Evolutionary conservation across 1,284 basidiomycete species (phyloP).

Genomic region (Austroboletus novae-zelandiae): DNA sequence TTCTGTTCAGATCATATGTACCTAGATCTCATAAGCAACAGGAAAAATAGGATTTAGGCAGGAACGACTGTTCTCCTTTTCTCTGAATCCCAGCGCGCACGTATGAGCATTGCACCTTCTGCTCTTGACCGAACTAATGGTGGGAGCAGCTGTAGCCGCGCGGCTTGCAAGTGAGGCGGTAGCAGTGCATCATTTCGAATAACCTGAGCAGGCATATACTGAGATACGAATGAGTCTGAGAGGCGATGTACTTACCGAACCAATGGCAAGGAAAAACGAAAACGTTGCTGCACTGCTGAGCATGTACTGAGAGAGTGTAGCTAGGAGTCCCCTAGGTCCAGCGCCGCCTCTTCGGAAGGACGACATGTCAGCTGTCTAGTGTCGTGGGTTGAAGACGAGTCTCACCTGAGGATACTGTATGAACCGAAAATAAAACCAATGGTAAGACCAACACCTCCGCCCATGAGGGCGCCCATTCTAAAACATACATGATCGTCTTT

Average conservation of each 20-base stretch:
- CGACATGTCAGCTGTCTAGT: not conserved
- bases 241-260: slow-evolving; percentile 56
- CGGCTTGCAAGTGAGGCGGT: slow-evolving; percentile 58
- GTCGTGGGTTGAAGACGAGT: not conserved
- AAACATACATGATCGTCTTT: slow-evolving; percentile 8
- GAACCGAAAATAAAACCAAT: slow-evolving; percentile 96
- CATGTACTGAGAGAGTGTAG: slow-evolving; percentile 94
- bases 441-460: slow-evolving; percentile 87
- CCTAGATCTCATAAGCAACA: slow-evolving; percentile 10
- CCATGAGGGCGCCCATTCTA: slow-evolving; percentile 93
- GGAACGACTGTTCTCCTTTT: slow-evolving; percentile 31
- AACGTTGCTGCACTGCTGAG: slow-evolving; percentile 86
- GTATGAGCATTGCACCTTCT: slow-evolving; percentile 67
- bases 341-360: slow-evolving; percentile 65
- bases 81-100: slow-evolving; percentile 69
- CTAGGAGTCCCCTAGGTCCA: slow-evolving; percentile 81
- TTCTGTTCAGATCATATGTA: slow-evolving; percentile 11
- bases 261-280: slow-evolving; percentile 82
- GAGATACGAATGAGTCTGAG: slow-evolving; percentile 5
- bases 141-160: slow-evolving; percentile 53
- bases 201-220: slow-evolving; percentile 44
- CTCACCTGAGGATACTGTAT: slow-evolving; percentile 83
- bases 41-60: slow-evolving; percentile 4
- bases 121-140: slow-evolving; percentile 55
- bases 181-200: slow-evolving; percentile 68